Conservation (phyloP, 148 eudicot genomes). For the Chenopodium quinoa region DNA sequence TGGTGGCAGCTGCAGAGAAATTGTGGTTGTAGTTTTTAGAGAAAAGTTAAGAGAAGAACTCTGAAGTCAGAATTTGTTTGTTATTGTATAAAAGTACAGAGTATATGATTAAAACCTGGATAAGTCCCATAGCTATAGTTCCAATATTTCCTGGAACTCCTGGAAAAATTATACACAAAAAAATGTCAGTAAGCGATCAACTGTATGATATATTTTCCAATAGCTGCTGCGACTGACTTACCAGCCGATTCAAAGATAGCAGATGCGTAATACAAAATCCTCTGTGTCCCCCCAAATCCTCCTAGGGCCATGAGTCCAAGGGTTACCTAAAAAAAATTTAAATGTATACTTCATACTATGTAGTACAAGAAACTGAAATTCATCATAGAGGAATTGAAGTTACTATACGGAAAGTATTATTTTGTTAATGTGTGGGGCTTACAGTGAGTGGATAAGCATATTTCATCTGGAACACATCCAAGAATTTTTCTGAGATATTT, state of each 20-base stretch:
- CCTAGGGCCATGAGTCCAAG: constrained; percentile 52
- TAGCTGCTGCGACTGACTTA: constrained; percentile 13
- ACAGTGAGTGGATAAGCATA: constrained; percentile 44
- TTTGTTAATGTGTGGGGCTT: constrained; percentile 9
- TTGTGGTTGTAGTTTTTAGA: neutral
- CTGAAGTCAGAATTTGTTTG: neutral
- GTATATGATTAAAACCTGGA: constrained; percentile 40
- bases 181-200: neutral
- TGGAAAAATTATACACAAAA: constrained; percentile 18
- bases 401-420: too few relatives aligned
- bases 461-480: constrained; percentile 33
- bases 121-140: constrained; percentile 50
- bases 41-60: neutral
- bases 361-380: neutral
- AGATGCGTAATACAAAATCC: constrained; percentile 47
- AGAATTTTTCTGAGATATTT: constrained; percentile 23
- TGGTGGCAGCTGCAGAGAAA: constrained; percentile 38
- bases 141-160: constrained; percentile 55
- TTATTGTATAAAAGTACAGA: too few relatives aligned
- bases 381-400: too few relatives aligned
- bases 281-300: constrained; percentile 50
- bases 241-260: constrained; percentile 53
- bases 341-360: neutral
- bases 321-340: constrained; percentile 35
- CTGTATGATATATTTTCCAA: neutral